Percentiles rank a stretch among this genome's conserved stretches.
Conservation (phyloP, 225 moss, liverwort and hornwort species). For the Bryum argenteum region DNA sequence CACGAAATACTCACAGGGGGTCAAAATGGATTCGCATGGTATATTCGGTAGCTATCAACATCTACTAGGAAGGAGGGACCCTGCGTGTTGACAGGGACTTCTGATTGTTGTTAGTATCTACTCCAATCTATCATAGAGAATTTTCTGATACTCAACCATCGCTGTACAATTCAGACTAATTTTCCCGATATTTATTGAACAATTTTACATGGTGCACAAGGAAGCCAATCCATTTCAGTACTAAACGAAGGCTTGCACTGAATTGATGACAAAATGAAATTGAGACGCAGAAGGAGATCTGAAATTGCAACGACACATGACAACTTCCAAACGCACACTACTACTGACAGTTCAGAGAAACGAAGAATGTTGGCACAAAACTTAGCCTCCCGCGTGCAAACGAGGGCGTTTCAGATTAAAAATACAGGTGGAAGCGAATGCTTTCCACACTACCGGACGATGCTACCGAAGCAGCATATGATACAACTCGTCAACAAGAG, state of each 20-base stretch:
- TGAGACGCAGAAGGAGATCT: neutral
- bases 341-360: too few species aligned
- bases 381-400: neutral
- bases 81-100: neutral
- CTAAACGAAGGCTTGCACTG: neutral
- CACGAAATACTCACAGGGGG: neutral
- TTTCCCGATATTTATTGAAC: neutral
- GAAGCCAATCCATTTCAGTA: neutral
- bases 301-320: neutral
- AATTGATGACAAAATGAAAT: neutral
- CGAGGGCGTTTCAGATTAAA: conserved; percentile 29
- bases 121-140: neutral
- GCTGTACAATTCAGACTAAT: neutral
- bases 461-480: neutral
- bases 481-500: conserved; percentile 4
- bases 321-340: neutral
- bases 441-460: conserved; percentile 4
- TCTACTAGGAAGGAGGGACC: neutral
- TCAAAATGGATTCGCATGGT: neutral
- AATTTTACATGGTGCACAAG: neutral
- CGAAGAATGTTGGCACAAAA: neutral
- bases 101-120: neutral
- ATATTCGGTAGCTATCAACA: neutral
- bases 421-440: conserved; percentile 16
- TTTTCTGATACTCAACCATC: neutral